Evolutionary conservation across 768 basidiomycete species (phyloP).

Genomic region (Punctularia strigosozonata): DNA sequence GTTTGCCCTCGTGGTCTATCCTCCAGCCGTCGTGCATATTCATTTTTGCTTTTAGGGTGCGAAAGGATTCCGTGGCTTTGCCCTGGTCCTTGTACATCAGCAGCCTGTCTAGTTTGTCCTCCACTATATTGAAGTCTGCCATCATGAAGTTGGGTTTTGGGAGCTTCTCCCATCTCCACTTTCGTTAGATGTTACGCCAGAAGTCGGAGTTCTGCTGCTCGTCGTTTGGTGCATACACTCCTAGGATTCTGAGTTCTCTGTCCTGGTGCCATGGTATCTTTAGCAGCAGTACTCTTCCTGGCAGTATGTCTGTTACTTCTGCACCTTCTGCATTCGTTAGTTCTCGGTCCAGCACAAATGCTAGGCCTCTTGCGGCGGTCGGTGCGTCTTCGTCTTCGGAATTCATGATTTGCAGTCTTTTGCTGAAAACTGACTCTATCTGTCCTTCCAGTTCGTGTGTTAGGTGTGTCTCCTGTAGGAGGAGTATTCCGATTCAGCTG

Average conservation of each 20-base stretch:
- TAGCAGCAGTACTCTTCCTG: constrained; percentile 5
- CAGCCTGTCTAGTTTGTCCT: constrained; percentile 9
- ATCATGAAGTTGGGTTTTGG: constrained; percentile 7
- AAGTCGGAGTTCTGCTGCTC: constrained; percentile 6
- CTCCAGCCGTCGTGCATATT: constrained; percentile 10
- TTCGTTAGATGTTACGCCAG: constrained; percentile 5
- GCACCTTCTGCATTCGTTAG: background rate
- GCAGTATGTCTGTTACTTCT: constrained; percentile 1
- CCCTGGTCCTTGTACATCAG: constrained; percentile 3
- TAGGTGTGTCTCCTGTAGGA: constrained; percentile 5
- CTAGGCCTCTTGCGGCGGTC: background rate
- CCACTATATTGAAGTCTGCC: constrained; percentile 12
- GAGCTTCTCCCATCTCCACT: background rate
- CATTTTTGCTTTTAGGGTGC: background rate
- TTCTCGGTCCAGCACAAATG: background rate
- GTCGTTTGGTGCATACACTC: constrained; percentile 11
- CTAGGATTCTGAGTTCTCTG: constrained; percentile 1
- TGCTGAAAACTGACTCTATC: background rate
- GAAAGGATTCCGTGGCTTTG: background rate
- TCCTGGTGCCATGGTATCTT: constrained; percentile 6
- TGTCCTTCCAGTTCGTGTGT: background rate
- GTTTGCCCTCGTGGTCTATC: background rate
- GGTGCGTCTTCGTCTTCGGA: background rate
- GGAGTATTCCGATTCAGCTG: background rate
- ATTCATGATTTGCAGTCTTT: constrained; percentile 1